A percentile compares a stretch with the other conserved stretches of the same genome.
phyloP scores from a whole-genome alignment of 2,329 filamentous ascomycete species.

The Capronia americana region DNA sequence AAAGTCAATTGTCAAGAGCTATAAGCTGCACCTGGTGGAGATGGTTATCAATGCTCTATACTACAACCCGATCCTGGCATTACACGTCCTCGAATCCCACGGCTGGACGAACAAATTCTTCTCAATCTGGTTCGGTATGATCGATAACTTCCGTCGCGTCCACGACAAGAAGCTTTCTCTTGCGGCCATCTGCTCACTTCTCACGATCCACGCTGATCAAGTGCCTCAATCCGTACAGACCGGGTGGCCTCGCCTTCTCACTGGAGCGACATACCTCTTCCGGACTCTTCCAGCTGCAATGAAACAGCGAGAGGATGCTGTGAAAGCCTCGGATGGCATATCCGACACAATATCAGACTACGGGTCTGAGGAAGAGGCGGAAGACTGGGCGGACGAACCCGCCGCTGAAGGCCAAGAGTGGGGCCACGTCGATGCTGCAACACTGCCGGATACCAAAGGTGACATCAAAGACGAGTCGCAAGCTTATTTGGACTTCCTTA shows the following conservation, averaged over 20 bases:
- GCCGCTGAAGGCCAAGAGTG: slow-evolving; percentile 55
- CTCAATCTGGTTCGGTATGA: slow-evolving; percentile 96
- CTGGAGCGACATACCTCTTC: slow-evolving; percentile 88
- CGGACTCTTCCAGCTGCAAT: slow-evolving; percentile 85
- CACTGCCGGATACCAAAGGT: slow-evolving; percentile 60
- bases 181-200: slow-evolving; percentile 84
- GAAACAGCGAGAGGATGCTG: slow-evolving; percentile 90
- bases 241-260: slow-evolving; percentile 90
- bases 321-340: slow-evolving; percentile 67
- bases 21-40: slow-evolving; percentile 96
- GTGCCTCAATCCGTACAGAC: slow-evolving; percentile 92
- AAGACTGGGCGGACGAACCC: slow-evolving; percentile 79
- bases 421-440: slow-evolving; percentile 68
- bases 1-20: slow-evolving; percentile 77
- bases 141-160: slow-evolving; percentile 88
- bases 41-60: slow-evolving; percentile 98
- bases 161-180: slow-evolving; percentile 99
- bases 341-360: slow-evolving; percentile 73
- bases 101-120: slow-evolving; percentile 99
- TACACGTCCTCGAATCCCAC: slow-evolving; percentile 87
- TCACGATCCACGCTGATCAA: slow-evolving; percentile 78
- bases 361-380: slow-evolving; percentile 73
- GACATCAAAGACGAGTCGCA: slow-evolving; percentile 89
- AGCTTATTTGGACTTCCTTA: slow-evolving; percentile 94
- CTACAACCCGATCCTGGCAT: slow-evolving; percentile 86